phyloP scores from a whole-genome alignment of 106 monocot species.

The Chionographis japonica region DNA sequence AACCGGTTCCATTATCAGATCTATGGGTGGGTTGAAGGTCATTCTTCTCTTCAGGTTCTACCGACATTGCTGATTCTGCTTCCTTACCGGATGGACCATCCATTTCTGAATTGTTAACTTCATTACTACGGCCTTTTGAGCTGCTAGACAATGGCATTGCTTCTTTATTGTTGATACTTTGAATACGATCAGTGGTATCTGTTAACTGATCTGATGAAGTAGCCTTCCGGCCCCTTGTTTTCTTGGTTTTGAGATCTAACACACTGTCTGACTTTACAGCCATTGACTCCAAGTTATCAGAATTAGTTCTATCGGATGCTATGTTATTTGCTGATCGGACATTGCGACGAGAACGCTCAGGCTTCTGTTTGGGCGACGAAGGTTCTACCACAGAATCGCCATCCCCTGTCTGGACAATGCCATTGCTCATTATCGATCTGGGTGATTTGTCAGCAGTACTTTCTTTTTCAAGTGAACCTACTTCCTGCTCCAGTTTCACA shows the following conservation, averaged over 20 bases:
- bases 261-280: slow-evolving; percentile 10
- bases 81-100: slow-evolving; percentile 15
- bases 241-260: slow-evolving; percentile 6
- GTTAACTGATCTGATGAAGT: slow-evolving; percentile 2
- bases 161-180: slow-evolving; percentile 25
- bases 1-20: slow-evolving; percentile 2
- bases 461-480: slow-evolving; percentile 19
- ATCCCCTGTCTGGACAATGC: slow-evolving; percentile 7
- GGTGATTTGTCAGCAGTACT: slow-evolving; percentile 10
- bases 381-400: slow-evolving; percentile 1
- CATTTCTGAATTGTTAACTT: neutral
- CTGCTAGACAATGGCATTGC: neutral
- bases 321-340: slow-evolving; percentile 4
- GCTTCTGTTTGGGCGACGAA: slow-evolving; percentile 16
- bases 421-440: slow-evolving; percentile 16
- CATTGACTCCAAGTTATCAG: slow-evolving; percentile 8
- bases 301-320: neutral
- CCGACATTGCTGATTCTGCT: neutral
- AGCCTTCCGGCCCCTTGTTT: slow-evolving; percentile 1
- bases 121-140: slow-evolving; percentile 1
- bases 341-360: slow-evolving; percentile 12
- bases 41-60: slow-evolving; percentile 12
- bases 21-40: neutral
- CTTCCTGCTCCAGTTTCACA: slow-evolving; percentile 3
- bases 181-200: slow-evolving; percentile 10